phyloP scores from a whole-genome alignment of 75 land plant genomes.

The Cunninghamia lanceolata region DNA sequence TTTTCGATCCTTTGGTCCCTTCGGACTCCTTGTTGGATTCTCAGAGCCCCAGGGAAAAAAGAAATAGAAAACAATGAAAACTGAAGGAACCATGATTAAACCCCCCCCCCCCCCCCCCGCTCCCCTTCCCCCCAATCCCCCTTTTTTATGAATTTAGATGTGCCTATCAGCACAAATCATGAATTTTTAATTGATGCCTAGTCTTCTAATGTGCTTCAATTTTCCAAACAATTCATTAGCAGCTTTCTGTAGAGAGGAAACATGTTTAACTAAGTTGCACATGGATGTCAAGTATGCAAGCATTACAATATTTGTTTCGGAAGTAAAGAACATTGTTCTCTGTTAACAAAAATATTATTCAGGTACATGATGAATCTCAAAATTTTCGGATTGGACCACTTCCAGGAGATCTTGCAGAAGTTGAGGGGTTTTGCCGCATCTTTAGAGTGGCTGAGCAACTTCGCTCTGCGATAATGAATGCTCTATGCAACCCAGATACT shows the following conservation, averaged over 20 bases:
- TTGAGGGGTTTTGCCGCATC: constrained; percentile 94
- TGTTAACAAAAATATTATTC: constrained; percentile 8
- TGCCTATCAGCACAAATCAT: neutral
- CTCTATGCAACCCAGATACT: constrained; percentile 64
- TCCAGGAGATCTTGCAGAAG: constrained; percentile 95
- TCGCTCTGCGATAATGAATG: constrained; percentile 76
- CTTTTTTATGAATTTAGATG: neutral
- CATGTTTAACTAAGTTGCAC: neutral
- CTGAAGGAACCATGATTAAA: neutral
- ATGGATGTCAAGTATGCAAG: neutral
- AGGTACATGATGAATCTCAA: constrained; percentile 39
- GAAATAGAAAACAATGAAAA: neutral
- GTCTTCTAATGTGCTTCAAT: neutral
- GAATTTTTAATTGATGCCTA: neutral
- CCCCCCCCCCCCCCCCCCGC: too few relatives aligned
- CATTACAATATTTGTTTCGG: neutral
- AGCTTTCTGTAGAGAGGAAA: neutral
- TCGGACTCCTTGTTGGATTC: neutral
- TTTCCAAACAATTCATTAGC: neutral
- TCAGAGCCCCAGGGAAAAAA: neutral
- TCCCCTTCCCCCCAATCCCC: too few relatives aligned
- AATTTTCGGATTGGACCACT: constrained; percentile 76
- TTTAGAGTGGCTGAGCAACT: constrained; percentile 87
- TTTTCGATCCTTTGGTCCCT: neutral
- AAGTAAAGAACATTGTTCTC: neutral